Evolutionary conservation across 1,284 basidiomycete genomes (phyloP), one percentile per base, ranked within the genome.

Genomic region (Veloporphyrellus conicus): DNA sequence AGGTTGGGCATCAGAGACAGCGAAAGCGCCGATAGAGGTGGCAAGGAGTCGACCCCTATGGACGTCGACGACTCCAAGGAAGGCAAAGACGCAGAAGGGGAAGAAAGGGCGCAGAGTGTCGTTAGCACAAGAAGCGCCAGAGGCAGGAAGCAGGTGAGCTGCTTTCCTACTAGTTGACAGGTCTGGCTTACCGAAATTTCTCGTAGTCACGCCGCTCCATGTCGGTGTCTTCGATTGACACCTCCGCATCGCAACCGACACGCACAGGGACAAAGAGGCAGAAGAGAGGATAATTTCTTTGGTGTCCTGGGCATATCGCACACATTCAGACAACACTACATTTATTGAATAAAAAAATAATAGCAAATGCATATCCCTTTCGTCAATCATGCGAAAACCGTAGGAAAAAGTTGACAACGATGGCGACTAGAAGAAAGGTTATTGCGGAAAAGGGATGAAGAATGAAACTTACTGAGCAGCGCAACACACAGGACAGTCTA

Each of bases 321-420:
- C 43, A 52, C 28, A 42, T 34, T 41, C 42, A 36, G 22, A 44
- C 23, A 8, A 19, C 6, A n/a, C 22, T 44, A 49, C 40, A 49
- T 49, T 31, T 51, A 60, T 55, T 46, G 18, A 53, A 52, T 48
- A 57, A 43, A 47, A n/a, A 31, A 18, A 16, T 34, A 25, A 18
- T 6, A 10, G 9, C 29, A 15, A 31, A 14, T 23, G 27, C 36
- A 43, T 14, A 18, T 27, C 33, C 23, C 27, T 15, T 50, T n/a
- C n/a, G n/a, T n/a, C 25, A 56, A 38, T 54, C 51, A 46, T 53
- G 76, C 68, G 84, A 77, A 66, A 90, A 89, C 41, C 87, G 79
- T 56, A 96, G 76, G 54, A 93, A 76, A 61, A 96, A 95, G 69
- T 96, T 96, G 71, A 86, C 84, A 44, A 91, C 72, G 60, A 96